Evolutionary conservation across 306 rosid species (phyloP), one percentile per base, ranked within the genome.

Genomic region (Calophaca sinica): DNA sequence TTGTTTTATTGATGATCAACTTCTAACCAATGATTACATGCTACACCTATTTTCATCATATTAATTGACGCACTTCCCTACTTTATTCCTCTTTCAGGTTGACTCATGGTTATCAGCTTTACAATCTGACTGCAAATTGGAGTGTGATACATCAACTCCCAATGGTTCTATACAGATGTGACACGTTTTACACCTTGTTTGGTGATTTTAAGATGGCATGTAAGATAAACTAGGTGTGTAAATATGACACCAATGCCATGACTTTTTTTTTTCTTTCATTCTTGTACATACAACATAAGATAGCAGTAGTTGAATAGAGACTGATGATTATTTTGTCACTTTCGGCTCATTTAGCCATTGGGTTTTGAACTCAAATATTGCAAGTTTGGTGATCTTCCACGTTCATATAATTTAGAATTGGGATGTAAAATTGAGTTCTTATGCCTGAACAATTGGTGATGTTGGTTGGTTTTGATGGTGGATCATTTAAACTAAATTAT

Each of bases 31-130:
- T 64, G 32, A 11, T 9, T 35, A 11, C 44, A 39, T 38, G 58
- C 7, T 15, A 61, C 2, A 31, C 45, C 42, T 41, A 12, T 71
- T 63, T 42, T 68, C 60, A 42, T 60, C 51, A 32, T 41, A 70
- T 38, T 51, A 70, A 53, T 26, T 70, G 32, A 35, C 9, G 1
- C 11, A 26, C 5, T 33, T 79, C 29, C 32, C 32, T 58, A 68
- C 66, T 3, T 49, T n/a, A 7, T 77, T 57, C n/a, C 12, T 77
- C 62, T 70, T 45, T 35, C 87, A 94, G 98, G 91, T 94, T 69
- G 81, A 86, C 73, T 86, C 93, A 46, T 94, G 98, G 98, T 72
- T 91, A 53, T 78, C 87, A 31, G 84, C 88, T 59, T 85, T 94
- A 78, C 72, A 61, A 65, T 61, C 45, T 44, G 87, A 87, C 71